A percentile compares a stretch with the other conserved stretches of the same genome.
Evolutionary conservation across 2,329 filamentous ascomycete species (phyloP).

Genomic region (Talaromyces sp.): DNA sequence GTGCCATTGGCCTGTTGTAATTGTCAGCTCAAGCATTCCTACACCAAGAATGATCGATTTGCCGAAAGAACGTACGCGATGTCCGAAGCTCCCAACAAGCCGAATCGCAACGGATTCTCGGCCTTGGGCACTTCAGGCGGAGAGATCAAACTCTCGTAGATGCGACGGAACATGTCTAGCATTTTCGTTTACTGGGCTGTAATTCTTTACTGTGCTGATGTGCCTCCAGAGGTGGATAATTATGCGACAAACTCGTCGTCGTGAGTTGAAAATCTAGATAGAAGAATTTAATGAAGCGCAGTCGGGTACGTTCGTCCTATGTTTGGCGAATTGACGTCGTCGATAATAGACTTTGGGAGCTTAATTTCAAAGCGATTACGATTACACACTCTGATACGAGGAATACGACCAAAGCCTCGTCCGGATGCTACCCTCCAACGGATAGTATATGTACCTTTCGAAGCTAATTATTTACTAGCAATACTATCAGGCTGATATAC

Average conservation of each 20-base stretch:
- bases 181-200: neutral
- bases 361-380: neutral
- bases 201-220: no score
- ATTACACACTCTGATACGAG: neutral
- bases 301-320: neutral
- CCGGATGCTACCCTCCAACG: neutral
- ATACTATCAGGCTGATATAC: neutral
- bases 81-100: constrained; percentile 10
- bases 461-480: neutral
- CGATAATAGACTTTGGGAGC: neutral
- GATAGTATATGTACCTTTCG: neutral
- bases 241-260: no score
- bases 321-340: neutral
- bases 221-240: no score
- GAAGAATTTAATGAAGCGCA: neutral
- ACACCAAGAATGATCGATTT: no score
- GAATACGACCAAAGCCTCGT: neutral
- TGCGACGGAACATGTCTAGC: constrained; percentile 8
- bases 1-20: constrained; percentile 19
- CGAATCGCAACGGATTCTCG: constrained; percentile 9
- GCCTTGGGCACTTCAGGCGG: constrained; percentile 1
- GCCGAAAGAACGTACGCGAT: neutral
- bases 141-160: constrained; percentile 8
- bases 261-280: neutral
- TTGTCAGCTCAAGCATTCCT: no score